Conservation (phyloP, 1,139 yeast genomes). For the Sugiyamaella japonica region DNA sequence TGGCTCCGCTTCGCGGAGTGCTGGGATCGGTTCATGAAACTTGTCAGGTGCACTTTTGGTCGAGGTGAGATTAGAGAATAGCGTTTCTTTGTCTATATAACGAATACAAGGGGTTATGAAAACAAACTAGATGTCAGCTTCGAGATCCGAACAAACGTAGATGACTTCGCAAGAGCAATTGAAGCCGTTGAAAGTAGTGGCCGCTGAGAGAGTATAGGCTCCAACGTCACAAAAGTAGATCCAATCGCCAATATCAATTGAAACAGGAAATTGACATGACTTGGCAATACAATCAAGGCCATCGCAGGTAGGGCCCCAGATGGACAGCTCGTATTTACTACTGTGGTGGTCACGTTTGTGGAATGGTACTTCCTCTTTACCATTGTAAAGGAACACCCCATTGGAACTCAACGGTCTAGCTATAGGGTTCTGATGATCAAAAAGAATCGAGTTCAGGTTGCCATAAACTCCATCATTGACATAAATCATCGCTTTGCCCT, state of each 20-base stretch:
- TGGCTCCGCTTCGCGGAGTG: neutral
- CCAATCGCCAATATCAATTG: slow-evolving; percentile 88
- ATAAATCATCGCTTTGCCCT: slow-evolving; percentile 55
- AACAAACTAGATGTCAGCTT: slow-evolving; percentile 1
- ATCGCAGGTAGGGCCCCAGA: slow-evolving; percentile 99
- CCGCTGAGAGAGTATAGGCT: slow-evolving; percentile 92
- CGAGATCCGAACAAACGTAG: slow-evolving; percentile 52
- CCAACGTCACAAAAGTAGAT: slow-evolving; percentile 80
- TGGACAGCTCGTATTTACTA: slow-evolving; percentile 48
- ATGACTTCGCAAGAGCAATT: slow-evolving; percentile 58
- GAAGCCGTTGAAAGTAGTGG: slow-evolving; percentile 86
- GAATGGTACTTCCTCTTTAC: slow-evolving; percentile 23
- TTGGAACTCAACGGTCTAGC: slow-evolving; percentile 63
- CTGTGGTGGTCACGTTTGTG: slow-evolving; percentile 20
- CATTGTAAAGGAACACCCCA: slow-evolving; percentile 48
- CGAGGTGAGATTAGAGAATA: neutral
- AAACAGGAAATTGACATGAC: slow-evolving; percentile 53
- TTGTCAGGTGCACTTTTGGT: no score
- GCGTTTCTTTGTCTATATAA: neutral
- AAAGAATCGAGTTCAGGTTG: slow-evolving; percentile 87
- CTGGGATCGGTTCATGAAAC: no score
- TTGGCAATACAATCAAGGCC: slow-evolving; percentile 83
- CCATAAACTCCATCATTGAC: slow-evolving; percentile 96
- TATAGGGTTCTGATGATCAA: slow-evolving; percentile 83
- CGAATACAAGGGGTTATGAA: neutral